Evolutionary conservation across 139 green algal species (phyloP).

Genomic region (Edaphochlamys debaryana): DNA sequence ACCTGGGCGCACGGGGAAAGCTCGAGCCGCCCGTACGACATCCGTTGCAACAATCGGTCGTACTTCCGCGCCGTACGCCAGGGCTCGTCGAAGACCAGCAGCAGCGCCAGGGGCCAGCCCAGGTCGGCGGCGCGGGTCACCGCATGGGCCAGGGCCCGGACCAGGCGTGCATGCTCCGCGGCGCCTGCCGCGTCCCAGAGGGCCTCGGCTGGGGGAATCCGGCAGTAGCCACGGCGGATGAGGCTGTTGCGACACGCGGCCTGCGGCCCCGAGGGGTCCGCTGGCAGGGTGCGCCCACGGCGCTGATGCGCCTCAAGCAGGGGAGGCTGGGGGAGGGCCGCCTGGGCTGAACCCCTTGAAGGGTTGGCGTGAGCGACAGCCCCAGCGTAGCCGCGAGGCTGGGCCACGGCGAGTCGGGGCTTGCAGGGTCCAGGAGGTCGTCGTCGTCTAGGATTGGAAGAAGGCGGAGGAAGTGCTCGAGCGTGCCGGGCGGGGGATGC

Average conservation of each 20-base stretch:
- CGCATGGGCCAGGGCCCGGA: not conserved
- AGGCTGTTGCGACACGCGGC: not conserved
- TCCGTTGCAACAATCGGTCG: not conserved
- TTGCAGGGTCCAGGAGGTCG: too few species aligned
- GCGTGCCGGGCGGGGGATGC: too few species aligned
- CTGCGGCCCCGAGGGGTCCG: too few species aligned
- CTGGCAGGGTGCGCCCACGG: too few species aligned
- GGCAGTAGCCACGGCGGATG: not conserved
- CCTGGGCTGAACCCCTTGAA: not conserved
- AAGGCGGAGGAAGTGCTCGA: too few species aligned
- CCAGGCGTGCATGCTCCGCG: not conserved
- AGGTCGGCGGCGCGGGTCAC: not conserved
- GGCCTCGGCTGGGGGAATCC: not conserved
- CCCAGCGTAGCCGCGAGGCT: not conserved
- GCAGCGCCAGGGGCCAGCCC: slow-evolving; percentile 1
- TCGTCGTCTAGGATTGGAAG: too few species aligned
- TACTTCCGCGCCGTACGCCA: slow-evolving; percentile 10
- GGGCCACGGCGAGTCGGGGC: too few species aligned
- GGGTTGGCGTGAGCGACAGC: too few species aligned
- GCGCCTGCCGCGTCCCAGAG: too few species aligned
- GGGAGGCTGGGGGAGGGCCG: not conserved
- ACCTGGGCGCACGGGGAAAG: slow-evolving; percentile 14
- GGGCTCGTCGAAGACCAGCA: slow-evolving; percentile 17
- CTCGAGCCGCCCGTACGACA: slow-evolving; percentile 4
- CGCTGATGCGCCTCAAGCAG: too few species aligned